These are phyloP conservation scores for Viola pubescens DNA, from an alignment of 441 rosid genomes.

Conservation along the genomic window DNA sequence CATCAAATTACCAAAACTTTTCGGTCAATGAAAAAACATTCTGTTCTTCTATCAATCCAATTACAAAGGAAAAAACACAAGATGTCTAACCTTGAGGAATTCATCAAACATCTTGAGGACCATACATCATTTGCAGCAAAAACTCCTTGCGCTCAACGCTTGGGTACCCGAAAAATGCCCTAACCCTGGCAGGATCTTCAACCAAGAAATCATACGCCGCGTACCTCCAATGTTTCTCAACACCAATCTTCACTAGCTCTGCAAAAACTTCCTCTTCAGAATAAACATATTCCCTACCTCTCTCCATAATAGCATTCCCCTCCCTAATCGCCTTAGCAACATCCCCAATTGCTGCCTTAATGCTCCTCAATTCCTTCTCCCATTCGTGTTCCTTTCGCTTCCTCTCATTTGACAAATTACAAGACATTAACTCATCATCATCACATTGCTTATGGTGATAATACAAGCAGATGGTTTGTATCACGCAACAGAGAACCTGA, in stretches of 20 bases:
- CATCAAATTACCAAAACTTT: too few species aligned
- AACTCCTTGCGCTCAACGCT: constrained; percentile 18
- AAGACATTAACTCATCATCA: background rate
- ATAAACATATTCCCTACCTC: background rate
- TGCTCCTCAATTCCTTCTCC: constrained; percentile 12
- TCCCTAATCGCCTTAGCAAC: constrained; percentile 15
- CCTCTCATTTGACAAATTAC: constrained; percentile 1
- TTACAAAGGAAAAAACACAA: too few species aligned
- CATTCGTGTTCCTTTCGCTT: constrained; percentile 10
- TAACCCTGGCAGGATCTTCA: constrained; percentile 17
- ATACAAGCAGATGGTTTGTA: constrained; percentile 14
- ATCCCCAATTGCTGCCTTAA: constrained; percentile 9
- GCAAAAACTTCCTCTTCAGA: constrained; percentile 16
- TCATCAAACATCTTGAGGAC: constrained; percentile 3
- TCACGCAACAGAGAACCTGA: constrained; percentile 17
- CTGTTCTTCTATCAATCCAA: too few species aligned
- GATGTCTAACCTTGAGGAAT: background rate
- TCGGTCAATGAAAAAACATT: too few species aligned
- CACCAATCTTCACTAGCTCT: constrained; percentile 17
- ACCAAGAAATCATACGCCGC: constrained; percentile 17
- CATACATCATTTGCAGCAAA: constrained; percentile 22
- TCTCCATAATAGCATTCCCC: constrained; percentile 13
- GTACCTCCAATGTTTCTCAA: constrained; percentile 11
- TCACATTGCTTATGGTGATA: background rate
- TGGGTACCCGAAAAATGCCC: constrained; percentile 21